Evolutionary conservation across 345 rosid species (phyloP), one percentile per base, ranked within the genome.

Genomic region (Orychophragmus violaceus): DNA sequence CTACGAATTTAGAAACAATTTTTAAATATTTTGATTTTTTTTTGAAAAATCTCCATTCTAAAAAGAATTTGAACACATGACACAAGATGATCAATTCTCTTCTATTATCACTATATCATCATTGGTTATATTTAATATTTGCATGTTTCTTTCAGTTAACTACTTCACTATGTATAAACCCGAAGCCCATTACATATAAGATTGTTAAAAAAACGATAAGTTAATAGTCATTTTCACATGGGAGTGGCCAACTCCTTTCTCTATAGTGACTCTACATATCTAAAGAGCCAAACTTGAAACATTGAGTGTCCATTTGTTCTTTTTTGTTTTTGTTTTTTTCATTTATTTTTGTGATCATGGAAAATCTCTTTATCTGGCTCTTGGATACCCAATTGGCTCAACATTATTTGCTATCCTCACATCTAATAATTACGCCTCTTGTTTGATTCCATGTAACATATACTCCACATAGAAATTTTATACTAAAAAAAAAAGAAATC

Each of bases 251-350:
- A 23, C 66, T 72, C 70, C 13, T 54, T 66, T 74, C 57, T 66
- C 58, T 59, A 42, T 53, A 33, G 55, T 16, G 77, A 59, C 72
- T 73, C 36, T 51, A 59, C 72, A 59, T 73, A 51, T 52, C 77
- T 42, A 73, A 66, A 73, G 63, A 74, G 72, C 72, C 77, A 74
- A 66, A 57, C 54, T 37, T 66, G 25, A 41, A 42, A 66, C 48
- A 51, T 66, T 42, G 44, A 41, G 63, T 52, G 62, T 60, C 41
- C 23, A 21, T 25, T 32, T 52, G 22, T 13, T 39, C 19, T 22
- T n/a, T 30, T 48, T 14, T 12, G 14, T 39, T 6, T 21, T 5
- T 35, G 41, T 61, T 7, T 27, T 16, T 29, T 23, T 39, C 35
- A 3, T 2, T 24, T 35, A 0, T 27, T 56, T 52, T 17, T 0